Base-by-base conservation (phyloP, 2,329 filamentous ascomycete genomes). In the Ophiosphaerella korrae region DNA sequence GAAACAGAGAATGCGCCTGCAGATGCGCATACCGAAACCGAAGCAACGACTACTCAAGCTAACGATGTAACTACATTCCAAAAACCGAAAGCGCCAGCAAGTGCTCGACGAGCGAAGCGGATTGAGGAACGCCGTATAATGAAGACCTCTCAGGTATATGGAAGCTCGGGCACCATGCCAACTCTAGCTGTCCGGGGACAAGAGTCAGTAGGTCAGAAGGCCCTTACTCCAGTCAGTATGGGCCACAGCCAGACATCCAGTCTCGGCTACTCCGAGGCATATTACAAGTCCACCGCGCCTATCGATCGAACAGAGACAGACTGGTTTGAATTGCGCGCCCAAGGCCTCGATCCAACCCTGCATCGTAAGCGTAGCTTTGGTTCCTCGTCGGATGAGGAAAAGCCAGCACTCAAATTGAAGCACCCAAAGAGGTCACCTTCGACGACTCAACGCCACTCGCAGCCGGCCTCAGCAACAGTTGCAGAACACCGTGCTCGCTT, bases 281-380 rank as follows among this genome's bases (percentile, higher is more conserved):
- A 70, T 40, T 50, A 60, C 7, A 62, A 60, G 18, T 56, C 57
- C 3, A 63, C 56, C 32, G 56, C 63, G 24, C 63, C 66, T 33
- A 62, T 74, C 35, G 77, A 78, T 60, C 76, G 75, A 3, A 81
- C 79, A 0, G 72, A 76, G 24, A 77, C 78, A 0, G 77, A 78
- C 43, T 83, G 80, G 63, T 83, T 82, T 68, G 68, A 74, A 37
- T 69, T 82, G 26, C 78, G 79, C 45, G 78, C 79, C 1, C 66
- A 77, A 58, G 80, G 80, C 7, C 66, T 81, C 39, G 74, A 78
- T 49, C 67, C 67, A 9, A 66, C 53, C 52, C 67, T 60, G 40
- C 52, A 62, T 38, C 65, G 64, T 24, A 74, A 71, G 54, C 70
- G 65, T 8, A 67, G 60, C 50, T 64, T 67, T 33, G 65, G 60